These are phyloP conservation scores for Colletotrichum theobromicola DNA, from an alignment of 2,329 filamentous ascomycete genomes.

Conservation along the genomic window DNA sequence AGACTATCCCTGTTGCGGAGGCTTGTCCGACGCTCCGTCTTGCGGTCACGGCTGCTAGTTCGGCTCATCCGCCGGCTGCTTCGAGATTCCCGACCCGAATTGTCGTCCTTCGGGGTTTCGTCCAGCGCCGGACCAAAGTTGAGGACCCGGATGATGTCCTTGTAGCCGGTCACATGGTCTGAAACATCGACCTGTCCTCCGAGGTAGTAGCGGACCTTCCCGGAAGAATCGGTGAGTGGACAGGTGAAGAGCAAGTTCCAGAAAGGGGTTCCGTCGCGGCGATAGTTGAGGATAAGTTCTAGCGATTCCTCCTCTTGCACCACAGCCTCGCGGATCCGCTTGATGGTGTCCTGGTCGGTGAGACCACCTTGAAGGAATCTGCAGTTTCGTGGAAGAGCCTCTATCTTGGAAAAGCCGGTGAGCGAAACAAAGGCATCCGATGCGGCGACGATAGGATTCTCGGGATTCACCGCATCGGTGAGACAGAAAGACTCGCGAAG, in stretches of 20 bases:
- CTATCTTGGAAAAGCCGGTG: conserved; percentile 52
- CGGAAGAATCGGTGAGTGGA: conserved; percentile 53
- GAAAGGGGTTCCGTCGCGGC: conserved; percentile 55
- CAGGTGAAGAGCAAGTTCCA: conserved; percentile 62
- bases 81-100: conserved; percentile 1
- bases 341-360: conserved; percentile 46
- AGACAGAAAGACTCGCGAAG: conserved; percentile 65
- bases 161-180: conserved; percentile 52
- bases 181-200: conserved; percentile 64
- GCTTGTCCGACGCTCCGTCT: conserved; percentile 15
- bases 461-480: conserved; percentile 53
- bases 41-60: conserved; percentile 13
- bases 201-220: conserved; percentile 56
- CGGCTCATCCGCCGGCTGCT: conserved; percentile 12
- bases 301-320: conserved; percentile 47
- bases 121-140: conserved; percentile 34
- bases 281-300: conserved; percentile 57
- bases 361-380: conserved; percentile 53
- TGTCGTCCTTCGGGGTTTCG: not conserved
- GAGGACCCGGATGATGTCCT: conserved; percentile 57
- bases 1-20: conserved; percentile 15
- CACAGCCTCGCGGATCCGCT: conserved; percentile 47
- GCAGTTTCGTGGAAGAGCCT: conserved; percentile 55
- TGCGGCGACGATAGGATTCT: conserved; percentile 55
- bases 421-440: conserved; percentile 58